Evolutionary conservation across 768 basidiomycete genomes (phyloP), one percentile per base, ranked within the genome.

Genomic region (Galerina marginata): DNA sequence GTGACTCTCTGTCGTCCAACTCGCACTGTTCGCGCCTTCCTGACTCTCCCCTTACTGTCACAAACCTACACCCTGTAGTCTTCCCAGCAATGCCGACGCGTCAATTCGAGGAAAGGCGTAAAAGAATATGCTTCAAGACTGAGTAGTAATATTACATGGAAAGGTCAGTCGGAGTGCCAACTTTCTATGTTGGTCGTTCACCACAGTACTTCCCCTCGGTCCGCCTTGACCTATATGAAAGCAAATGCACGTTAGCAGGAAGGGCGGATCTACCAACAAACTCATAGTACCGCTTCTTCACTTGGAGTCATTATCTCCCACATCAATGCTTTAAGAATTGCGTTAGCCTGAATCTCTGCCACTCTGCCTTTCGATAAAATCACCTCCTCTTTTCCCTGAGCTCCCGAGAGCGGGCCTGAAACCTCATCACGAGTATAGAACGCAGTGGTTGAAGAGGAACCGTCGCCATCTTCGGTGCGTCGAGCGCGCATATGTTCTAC

Each of bases 351-450:
- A n/a, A 56, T 60, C n/a, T 63, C 61, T 20, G 62, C 59, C 50
- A 68, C 14, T 39, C 56, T 68, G 64, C 26, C 72, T 61, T 14
- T 65, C 58, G 47, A 73, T 60, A 33, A 67, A 53, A 38, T 71
- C 61, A 69, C 71, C 56, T 71, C 70, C 49, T 73, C 69, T 49
- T 71, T 56, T 37, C 68, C 67, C 23, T 68, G 59, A 6, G 67
- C 67, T 15, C 55, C 57, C 33, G 63, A 63, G 20, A 85, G 73
- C 1, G 83, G 83, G 6, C 83, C 83, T 16, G 67, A 64, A 10
- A 85, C 82, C 59, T 78, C 74, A 55, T 85, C 83, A 38, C 70
- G 72, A 43, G 67, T 44, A 55, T 81, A 81, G 39, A 67, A 65
- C 0, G 81, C 79, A 3, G 69, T 74, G 0, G 76, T 79, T 9